phyloP scores from a whole-genome alignment of 2,329 filamentous ascomycete genomes.

The Hymenoscyphus fraxineus region DNA sequence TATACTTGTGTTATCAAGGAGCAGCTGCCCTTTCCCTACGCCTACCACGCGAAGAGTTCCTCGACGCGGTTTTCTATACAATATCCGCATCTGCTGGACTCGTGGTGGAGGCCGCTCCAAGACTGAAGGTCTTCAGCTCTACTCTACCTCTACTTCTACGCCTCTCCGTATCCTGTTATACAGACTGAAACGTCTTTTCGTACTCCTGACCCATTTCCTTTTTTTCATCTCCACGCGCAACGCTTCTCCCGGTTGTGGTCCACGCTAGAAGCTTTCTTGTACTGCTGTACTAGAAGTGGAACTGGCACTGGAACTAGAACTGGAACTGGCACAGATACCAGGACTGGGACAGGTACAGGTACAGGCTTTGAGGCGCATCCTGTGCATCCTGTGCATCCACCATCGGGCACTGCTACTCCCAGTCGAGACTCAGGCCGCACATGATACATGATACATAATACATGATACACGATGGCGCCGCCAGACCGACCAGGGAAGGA shows the following conservation, averaged over 20 bases:
- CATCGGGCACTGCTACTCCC: not conserved
- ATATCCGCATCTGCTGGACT: too few relatives aligned
- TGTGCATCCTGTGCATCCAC: not conserved
- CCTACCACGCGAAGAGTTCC: not conserved
- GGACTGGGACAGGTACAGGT: not conserved
- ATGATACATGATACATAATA: slow-evolving; percentile 11
- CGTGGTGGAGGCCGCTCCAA: not conserved
- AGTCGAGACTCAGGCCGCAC: not conserved
- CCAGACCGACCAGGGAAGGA: slow-evolving; percentile 29
- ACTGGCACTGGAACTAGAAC: too few relatives aligned
- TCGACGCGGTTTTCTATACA: not conserved
- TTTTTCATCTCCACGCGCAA: not conserved
- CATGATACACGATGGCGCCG: slow-evolving; percentile 23
- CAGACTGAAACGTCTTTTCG: not conserved
- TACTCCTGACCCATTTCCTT: not conserved
- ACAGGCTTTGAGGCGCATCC: not conserved
- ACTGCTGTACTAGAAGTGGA: not conserved
- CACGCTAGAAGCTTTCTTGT: not conserved
- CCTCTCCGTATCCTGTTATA: not conserved
- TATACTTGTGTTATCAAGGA: not conserved
- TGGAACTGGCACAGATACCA: too few relatives aligned
- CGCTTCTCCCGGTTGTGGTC: not conserved
- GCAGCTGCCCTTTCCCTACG: not conserved
- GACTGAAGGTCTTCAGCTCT: not conserved
- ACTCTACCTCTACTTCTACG: not conserved